These are phyloP conservation scores for Sporobolomyces roseus DNA, from an alignment of 768 basidiomycete genomes.

Conservation along the genomic window DNA sequence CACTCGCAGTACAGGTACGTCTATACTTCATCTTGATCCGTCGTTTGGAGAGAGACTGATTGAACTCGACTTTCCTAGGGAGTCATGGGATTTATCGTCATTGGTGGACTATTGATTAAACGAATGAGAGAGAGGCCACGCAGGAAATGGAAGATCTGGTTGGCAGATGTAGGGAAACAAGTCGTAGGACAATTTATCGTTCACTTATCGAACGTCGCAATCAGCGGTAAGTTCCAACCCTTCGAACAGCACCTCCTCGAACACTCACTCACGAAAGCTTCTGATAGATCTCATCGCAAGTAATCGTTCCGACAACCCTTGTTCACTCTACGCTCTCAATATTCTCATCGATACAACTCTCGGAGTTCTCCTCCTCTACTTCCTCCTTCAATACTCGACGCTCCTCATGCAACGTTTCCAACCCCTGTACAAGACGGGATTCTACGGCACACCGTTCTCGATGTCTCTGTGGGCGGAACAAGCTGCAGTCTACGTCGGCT, in stretches of 20 bases:
- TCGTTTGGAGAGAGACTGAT: too few relatives aligned
- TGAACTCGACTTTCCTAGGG: slow-evolving; percentile 44
- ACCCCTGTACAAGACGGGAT: slow-evolving; percentile 76
- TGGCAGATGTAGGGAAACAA: slow-evolving; percentile 85
- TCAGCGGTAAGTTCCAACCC: slow-evolving; percentile 19
- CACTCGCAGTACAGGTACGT: slow-evolving; percentile 61
- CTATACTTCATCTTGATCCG: not conserved
- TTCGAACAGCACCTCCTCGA: too few relatives aligned
- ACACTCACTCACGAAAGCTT: too few relatives aligned
- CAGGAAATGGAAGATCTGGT: slow-evolving; percentile 92
- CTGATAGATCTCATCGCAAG: slow-evolving; percentile 73
- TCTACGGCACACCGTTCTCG: slow-evolving; percentile 82
- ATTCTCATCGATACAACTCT: slow-evolving; percentile 87
- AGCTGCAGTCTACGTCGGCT: slow-evolving; percentile 67
- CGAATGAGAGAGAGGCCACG: slow-evolving; percentile 78
- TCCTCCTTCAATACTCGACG: slow-evolving; percentile 53
- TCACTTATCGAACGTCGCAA: slow-evolving; percentile 66
- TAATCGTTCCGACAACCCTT: slow-evolving; percentile 72
- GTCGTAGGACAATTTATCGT: slow-evolving; percentile 69
- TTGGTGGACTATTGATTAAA: slow-evolving; percentile 80
- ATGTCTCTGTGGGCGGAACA: slow-evolving; percentile 69
- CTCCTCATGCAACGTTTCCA: slow-evolving; percentile 65
- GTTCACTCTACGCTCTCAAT: slow-evolving; percentile 72
- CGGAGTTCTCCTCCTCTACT: slow-evolving; percentile 73
- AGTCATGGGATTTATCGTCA: slow-evolving; percentile 85